These are phyloP conservation scores for Lepidium campestre DNA, from an alignment of 441 rosid species.

Conservation along the genomic window DNA sequence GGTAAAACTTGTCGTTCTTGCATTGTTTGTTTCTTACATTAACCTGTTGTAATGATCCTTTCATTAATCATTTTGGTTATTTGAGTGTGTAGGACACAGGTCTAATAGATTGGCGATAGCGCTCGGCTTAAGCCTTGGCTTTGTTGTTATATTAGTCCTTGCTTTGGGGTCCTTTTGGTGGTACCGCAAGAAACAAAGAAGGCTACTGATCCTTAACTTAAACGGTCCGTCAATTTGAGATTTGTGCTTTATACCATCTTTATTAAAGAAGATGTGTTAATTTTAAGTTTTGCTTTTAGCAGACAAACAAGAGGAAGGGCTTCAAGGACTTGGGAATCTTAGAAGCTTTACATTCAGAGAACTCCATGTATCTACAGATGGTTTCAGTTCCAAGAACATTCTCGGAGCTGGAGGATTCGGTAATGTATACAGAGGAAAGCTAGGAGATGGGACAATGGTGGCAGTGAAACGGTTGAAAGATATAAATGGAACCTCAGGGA, in stretches of 20 bases:
- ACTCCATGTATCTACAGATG: slow-evolving; percentile 68
- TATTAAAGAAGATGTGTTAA: background rate
- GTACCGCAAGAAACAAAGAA: slow-evolving; percentile 44
- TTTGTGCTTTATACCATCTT: background rate
- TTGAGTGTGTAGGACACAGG: slow-evolving; percentile 35
- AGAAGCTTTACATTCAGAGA: slow-evolving; percentile 73
- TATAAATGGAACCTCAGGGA: slow-evolving; percentile 61
- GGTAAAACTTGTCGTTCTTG: slow-evolving; percentile 15
- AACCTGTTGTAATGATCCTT: background rate
- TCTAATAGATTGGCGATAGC: slow-evolving; percentile 65
- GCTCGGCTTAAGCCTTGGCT: slow-evolving; percentile 58
- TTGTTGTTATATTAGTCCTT: slow-evolving; percentile 36
- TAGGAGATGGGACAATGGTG: slow-evolving; percentile 63
- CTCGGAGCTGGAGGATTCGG: slow-evolving; percentile 92
- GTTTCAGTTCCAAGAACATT: slow-evolving; percentile 70
- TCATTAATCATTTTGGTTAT: background rate
- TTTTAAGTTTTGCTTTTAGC: slow-evolving; percentile 7
- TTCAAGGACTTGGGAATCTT: slow-evolving; percentile 64
- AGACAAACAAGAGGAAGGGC: slow-evolving; percentile 69
- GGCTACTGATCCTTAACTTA: slow-evolving; percentile 38
- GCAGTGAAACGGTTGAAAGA: slow-evolving; percentile 85
- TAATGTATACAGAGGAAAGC: slow-evolving; percentile 83
- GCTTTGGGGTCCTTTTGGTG: slow-evolving; percentile 45
- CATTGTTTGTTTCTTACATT: background rate
- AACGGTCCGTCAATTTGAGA: slow-evolving; percentile 37